Evolutionary conservation across 1,284 basidiomycete species (phyloP).

Genomic region (Rugosomyces carneus): DNA sequence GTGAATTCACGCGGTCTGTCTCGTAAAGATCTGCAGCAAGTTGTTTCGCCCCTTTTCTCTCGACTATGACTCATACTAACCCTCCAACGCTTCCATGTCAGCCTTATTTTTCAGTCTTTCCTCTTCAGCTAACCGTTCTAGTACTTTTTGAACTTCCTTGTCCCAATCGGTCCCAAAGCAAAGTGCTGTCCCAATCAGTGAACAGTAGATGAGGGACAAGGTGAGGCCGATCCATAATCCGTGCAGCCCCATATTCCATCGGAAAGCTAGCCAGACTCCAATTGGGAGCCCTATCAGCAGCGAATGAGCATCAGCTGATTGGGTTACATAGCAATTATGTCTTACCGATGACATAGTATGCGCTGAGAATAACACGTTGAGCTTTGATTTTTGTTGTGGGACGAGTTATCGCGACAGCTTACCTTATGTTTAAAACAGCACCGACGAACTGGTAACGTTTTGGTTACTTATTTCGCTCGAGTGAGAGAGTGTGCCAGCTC

Average conservation of each 20-base stretch:
- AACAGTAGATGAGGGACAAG: conserved; percentile 6
- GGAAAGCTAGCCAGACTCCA: conserved; percentile 9
- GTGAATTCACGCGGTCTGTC: too few species aligned
- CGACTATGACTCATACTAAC: too few species aligned
- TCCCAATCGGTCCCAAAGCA: conserved; percentile 12
- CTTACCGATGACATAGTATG: conserved; percentile 13
- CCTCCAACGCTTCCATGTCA: background rate
- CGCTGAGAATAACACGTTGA: background rate
- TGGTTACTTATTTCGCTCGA: background rate
- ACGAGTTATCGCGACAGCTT: conserved; percentile 27
- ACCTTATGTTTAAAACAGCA: conserved; percentile 60
- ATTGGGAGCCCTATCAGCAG: conserved; percentile 8
- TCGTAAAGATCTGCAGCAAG: too few species aligned
- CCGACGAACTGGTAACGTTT: conserved; percentile 24
- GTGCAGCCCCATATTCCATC: conserved; percentile 3
- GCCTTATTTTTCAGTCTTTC: conserved; percentile 4
- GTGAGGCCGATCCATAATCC: conserved; percentile 12
- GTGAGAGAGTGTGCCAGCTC: conserved; percentile 5
- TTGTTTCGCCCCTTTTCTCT: too few species aligned
- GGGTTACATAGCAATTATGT: background rate
- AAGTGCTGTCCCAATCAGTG: conserved; percentile 9
- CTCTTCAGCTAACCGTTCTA: conserved; percentile 6
- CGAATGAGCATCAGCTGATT: too few species aligned
- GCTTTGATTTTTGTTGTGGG: background rate
- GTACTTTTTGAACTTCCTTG: conserved; percentile 9